Percentiles rank a stretch among this genome's conserved stretches.
These are phyloP conservation scores for Fonsecaea erecta DNA, from an alignment of 2,329 filamentous ascomycete genomes.

Conservation along the genomic window DNA sequence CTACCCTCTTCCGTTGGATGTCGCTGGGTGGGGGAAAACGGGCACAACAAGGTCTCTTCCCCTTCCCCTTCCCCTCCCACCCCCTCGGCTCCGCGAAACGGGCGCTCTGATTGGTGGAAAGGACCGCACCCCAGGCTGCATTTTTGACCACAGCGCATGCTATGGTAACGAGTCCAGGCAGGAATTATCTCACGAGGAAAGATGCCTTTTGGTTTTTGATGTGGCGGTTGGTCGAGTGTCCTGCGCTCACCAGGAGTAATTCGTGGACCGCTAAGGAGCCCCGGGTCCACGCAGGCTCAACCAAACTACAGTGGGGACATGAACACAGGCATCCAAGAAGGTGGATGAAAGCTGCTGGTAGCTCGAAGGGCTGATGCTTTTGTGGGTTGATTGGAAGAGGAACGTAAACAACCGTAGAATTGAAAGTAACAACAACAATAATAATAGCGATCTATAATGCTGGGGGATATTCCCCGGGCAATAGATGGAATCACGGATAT, in stretches of 20 bases:
- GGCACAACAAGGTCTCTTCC: no score
- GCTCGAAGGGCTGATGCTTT: background rate
- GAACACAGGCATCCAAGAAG: background rate
- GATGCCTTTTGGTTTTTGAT: no score
- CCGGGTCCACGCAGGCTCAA: background rate
- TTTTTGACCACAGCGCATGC: no score
- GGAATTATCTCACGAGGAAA: no score
- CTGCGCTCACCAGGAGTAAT: no score
- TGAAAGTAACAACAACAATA: no score
- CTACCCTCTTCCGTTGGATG: no score
- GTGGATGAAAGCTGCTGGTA: background rate
- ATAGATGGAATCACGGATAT: background rate
- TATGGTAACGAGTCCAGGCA: background rate
- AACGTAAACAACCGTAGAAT: background rate
- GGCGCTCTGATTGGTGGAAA: constrained; percentile 15
- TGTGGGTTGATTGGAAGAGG: background rate
- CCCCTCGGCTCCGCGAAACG: constrained; percentile 12
- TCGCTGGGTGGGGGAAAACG: no score
- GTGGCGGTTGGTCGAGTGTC: no score
- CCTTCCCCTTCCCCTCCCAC: background rate
- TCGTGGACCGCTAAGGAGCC: background rate
- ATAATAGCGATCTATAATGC: background rate
- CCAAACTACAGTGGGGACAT: background rate
- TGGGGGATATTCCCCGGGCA: background rate
- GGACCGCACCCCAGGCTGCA: background rate